Conservation (phyloP, 345 rosid species). For the Chamaenerion angustifolium region DNA sequence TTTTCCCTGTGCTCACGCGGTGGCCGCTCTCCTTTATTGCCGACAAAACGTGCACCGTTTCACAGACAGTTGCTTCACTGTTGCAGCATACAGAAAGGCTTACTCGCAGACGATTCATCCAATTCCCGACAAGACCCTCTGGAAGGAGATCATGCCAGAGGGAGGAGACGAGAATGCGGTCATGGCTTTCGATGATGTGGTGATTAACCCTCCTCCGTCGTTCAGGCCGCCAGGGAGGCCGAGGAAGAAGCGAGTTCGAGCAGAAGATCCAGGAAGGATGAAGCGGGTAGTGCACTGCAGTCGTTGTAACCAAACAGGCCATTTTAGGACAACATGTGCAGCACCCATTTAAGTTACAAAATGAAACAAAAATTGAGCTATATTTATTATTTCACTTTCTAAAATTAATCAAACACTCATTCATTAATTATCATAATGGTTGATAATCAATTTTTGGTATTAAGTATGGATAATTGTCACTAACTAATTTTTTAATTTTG, state of each 20-base stretch:
- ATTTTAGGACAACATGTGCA: constrained; percentile 96
- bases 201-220: constrained; percentile 78
- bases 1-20: constrained; percentile 94
- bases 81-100: constrained; percentile 82
- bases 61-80: constrained; percentile 91
- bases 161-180: constrained; percentile 47
- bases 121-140: constrained; percentile 79
- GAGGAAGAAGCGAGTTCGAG: constrained; percentile 81
- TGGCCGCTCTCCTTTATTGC: constrained; percentile 92
- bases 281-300: constrained; percentile 97
- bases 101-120: constrained; percentile 96
- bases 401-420: too few species aligned
- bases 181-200: constrained; percentile 28
- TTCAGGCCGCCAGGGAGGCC: constrained; percentile 90
- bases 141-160: constrained; percentile 50
- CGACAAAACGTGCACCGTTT: constrained; percentile 95
- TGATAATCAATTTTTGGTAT: too few species aligned
- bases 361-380: neutral
- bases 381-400: too few species aligned
- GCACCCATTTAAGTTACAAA: constrained; percentile 53
- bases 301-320: constrained; percentile 95
- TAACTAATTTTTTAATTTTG: too few species aligned
- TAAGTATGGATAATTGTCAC: too few species aligned
- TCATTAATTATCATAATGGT: too few species aligned
- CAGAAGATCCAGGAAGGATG: constrained; percentile 80